A percentile compares a stretch with the other conserved stretches of the same genome.
phyloP scores from a whole-genome alignment of 2,329 filamentous ascomycete species.

The Sclerotinia minor region DNA sequence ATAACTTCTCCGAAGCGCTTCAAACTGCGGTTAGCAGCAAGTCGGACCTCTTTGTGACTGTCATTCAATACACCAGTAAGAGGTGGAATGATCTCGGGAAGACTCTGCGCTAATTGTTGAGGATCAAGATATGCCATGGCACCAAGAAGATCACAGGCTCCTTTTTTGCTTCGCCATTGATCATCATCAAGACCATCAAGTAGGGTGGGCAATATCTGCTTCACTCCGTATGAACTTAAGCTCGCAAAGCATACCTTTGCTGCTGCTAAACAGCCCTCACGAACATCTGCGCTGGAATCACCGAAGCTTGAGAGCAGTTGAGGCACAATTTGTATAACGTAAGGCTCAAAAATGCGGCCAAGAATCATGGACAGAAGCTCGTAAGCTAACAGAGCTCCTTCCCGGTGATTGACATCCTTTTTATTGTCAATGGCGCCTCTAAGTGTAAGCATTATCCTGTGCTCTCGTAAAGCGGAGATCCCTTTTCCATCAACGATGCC shows the following conservation, averaged over 20 bases:
- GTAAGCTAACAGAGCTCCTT: constrained; percentile 85
- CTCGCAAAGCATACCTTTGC: constrained; percentile 93
- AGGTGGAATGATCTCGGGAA: constrained; percentile 96
- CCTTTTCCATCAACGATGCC: constrained; percentile 89
- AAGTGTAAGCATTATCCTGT: constrained; percentile 79
- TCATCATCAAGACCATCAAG: constrained; percentile 90
- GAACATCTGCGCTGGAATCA: constrained; percentile 82
- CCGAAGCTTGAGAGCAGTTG: constrained; percentile 88
- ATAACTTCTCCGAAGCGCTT: constrained; percentile 99
- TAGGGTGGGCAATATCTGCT: constrained; percentile 87
- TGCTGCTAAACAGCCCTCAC: constrained; percentile 88
- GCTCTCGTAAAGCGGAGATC: constrained; percentile 77
- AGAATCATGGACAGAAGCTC: constrained; percentile 86
- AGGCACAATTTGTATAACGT: constrained; percentile 92
- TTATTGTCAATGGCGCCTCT: constrained; percentile 89
- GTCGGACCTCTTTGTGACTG: constrained; percentile 94
- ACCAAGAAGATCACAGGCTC: constrained; percentile 91
- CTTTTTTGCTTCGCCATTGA: constrained; percentile 98
- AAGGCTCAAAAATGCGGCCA: constrained; percentile 89
- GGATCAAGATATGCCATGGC: constrained; percentile 99
- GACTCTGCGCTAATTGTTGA: constrained; percentile 84
- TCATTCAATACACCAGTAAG: constrained; percentile 93
- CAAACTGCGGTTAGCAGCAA: constrained; percentile 89
- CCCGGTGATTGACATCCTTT: constrained; percentile 84
- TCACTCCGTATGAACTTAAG: constrained; percentile 93